Evolutionary conservation across 805 yeast species (phyloP).

Genomic region (Saturnispora halmiae): DNA sequence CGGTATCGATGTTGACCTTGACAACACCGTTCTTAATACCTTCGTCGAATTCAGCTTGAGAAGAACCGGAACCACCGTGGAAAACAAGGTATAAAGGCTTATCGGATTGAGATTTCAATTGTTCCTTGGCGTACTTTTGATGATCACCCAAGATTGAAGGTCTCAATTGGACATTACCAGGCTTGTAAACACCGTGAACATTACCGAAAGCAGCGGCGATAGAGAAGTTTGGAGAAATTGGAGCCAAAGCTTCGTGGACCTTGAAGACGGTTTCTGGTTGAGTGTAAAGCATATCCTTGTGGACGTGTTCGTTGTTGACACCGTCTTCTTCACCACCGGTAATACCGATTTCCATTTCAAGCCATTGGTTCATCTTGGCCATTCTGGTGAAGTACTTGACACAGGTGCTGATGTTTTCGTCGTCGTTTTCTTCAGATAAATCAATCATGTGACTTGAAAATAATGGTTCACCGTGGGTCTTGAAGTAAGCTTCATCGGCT

Average conservation of each 20-base stretch:
- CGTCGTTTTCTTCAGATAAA: slow-evolving; percentile 92
- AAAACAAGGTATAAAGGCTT: slow-evolving; percentile 90
- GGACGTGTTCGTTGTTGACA: slow-evolving; percentile 94
- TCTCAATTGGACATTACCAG: slow-evolving; percentile 91
- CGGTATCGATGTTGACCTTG: slow-evolving; percentile 98
- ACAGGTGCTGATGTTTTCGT: slow-evolving; percentile 90
- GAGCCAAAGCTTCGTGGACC: slow-evolving; percentile 81
- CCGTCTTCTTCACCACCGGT: slow-evolving; percentile 99
- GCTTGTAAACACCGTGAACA: slow-evolving; percentile 99
- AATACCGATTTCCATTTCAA: slow-evolving; percentile 99
- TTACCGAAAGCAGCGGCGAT: slow-evolving; percentile 99
- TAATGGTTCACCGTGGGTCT: slow-evolving; percentile 82
- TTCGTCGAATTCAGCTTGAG: slow-evolving; percentile 82
- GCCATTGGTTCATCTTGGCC: slow-evolving; percentile 92
- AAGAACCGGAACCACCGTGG: slow-evolving; percentile 99
- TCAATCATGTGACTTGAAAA: slow-evolving; percentile 99
- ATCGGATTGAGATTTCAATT: slow-evolving; percentile 41
- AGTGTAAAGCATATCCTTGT: slow-evolving; percentile 83
- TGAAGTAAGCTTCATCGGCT: slow-evolving; percentile 91
- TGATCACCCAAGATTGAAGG: slow-evolving; percentile 94
- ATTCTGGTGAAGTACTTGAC: slow-evolving; percentile 91
- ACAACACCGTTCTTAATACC: slow-evolving; percentile 94
- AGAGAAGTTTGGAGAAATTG: slow-evolving; percentile 95
- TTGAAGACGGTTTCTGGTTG: slow-evolving; percentile 88
- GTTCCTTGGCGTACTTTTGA: slow-evolving; percentile 77